These are phyloP conservation scores for Brassica cretica DNA, from an alignment of 345 rosid species.

Conservation along the genomic window DNA sequence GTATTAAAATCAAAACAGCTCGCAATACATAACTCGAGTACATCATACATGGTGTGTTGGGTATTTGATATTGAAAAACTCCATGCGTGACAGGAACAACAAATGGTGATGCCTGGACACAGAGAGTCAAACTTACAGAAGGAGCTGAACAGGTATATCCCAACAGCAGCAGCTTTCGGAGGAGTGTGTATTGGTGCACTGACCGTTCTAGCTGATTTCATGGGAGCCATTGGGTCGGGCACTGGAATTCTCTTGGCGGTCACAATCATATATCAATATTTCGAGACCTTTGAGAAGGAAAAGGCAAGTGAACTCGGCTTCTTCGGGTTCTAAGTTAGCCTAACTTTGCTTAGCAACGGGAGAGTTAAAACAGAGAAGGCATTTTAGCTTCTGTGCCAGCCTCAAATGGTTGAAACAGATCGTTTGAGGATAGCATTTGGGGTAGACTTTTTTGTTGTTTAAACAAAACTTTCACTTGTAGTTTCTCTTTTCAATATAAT, in stretches of 20 bases:
- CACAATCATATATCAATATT: constrained; percentile 82
- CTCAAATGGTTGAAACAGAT: constrained; percentile 11
- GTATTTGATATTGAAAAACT: background rate
- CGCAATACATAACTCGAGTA: background rate
- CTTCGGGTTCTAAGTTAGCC: constrained; percentile 66
- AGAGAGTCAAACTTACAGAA: constrained; percentile 85
- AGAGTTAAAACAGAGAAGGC: constrained; percentile 27
- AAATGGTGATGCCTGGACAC: constrained; percentile 96
- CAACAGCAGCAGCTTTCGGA: constrained; percentile 88
- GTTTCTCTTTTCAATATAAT: background rate
- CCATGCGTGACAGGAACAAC: constrained; percentile 61
- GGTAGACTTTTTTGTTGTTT: constrained; percentile 29
- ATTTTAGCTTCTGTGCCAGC: constrained; percentile 26
- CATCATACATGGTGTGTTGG: background rate
- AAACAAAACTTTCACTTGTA: constrained; percentile 20
- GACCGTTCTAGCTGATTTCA: constrained; percentile 80
- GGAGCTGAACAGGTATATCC: constrained; percentile 82
- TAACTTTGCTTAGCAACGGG: constrained; percentile 16
- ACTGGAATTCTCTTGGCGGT: constrained; percentile 84
- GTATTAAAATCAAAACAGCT: constrained; percentile 31
- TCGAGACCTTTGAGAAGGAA: constrained; percentile 92
- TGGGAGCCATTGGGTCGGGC: constrained; percentile 91
- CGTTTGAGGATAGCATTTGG: constrained; percentile 24
- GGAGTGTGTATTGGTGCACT: constrained; percentile 85
- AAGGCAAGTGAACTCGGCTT: constrained; percentile 85